Percentiles rank a stretch among this genome's conserved stretches.
Evolutionary conservation across 805 yeast species (phyloP).

Genomic region (Suhomyces kilbournensis): DNA sequence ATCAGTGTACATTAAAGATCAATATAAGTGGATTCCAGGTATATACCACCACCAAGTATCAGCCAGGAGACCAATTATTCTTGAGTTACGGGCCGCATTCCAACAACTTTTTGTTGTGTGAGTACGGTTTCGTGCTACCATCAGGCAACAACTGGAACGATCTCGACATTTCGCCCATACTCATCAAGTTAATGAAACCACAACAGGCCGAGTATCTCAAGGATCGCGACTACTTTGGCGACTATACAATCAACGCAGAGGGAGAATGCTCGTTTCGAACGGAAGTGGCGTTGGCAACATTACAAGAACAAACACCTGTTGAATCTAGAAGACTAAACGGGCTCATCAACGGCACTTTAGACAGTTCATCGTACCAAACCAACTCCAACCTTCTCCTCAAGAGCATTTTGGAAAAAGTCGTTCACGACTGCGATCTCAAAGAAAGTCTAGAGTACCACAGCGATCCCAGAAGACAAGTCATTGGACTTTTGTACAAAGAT

Average conservation of each 20-base stretch:
- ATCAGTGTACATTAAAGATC: slow-evolving; percentile 51
- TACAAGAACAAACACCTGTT: slow-evolving; percentile 33
- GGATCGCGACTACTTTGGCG: slow-evolving; percentile 60
- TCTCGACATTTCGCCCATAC: slow-evolving; percentile 54
- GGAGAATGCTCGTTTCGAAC: slow-evolving; percentile 67
- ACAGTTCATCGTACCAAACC: slow-evolving; percentile 34
- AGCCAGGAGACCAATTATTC: slow-evolving; percentile 53
- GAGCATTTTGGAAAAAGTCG: slow-evolving; percentile 30
- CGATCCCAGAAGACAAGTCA: slow-evolving; percentile 15
- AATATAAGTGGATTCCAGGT: slow-evolving; percentile 54
- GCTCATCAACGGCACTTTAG: slow-evolving; percentile 46
- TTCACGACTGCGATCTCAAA: slow-evolving; percentile 20
- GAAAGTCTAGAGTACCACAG: slow-evolving; percentile 15
- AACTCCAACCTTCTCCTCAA: slow-evolving; percentile 27
- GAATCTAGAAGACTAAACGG: slow-evolving; percentile 33
- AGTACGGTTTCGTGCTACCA: slow-evolving; percentile 74
- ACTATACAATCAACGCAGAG: slow-evolving; percentile 58
- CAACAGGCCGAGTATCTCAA: slow-evolving; percentile 46
- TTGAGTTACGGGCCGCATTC: slow-evolving; percentile 88
- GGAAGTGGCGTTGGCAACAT: slow-evolving; percentile 66
- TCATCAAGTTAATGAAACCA: slow-evolving; percentile 34
- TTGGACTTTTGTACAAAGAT: slow-evolving; percentile 25
- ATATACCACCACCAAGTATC: slow-evolving; percentile 25
- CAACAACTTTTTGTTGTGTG: slow-evolving; percentile 76
- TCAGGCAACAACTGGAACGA: slow-evolving; percentile 61